Percentiles rank a stretch among this genome's conserved stretches.
phyloP scores from a whole-genome alignment of 768 basidiomycete species.

The Lactifluus pinguis region DNA sequence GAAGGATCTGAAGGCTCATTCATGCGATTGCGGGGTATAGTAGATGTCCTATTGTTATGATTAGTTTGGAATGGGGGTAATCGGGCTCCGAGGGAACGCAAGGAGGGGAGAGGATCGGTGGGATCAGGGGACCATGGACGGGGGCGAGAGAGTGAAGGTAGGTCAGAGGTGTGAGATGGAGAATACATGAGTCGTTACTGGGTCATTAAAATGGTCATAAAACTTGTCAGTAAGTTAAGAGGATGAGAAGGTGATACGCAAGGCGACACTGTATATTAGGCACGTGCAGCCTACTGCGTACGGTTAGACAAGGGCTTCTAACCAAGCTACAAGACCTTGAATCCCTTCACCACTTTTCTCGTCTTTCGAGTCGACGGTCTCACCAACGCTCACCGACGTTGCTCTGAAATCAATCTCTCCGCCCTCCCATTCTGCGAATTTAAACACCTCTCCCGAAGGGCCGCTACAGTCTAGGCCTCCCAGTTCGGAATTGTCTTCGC shows the following conservation, averaged over 20 bases:
- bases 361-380: constrained; percentile 19
- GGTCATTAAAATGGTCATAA: constrained; percentile 9
- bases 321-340: background rate
- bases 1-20: constrained; percentile 54
- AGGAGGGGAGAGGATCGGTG: constrained; percentile 35
- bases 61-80: constrained; percentile 19
- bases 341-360: constrained; percentile 27
- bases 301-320: background rate
- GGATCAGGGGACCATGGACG: constrained; percentile 61
- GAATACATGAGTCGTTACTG: constrained; percentile 32
- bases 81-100: constrained; percentile 15
- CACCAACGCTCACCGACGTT: constrained; percentile 39
- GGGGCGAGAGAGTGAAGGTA: constrained; percentile 41
- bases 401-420: constrained; percentile 66
- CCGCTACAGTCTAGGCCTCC: constrained; percentile 68
- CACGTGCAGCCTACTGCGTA: constrained; percentile 3
- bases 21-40: constrained; percentile 8
- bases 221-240: background rate
- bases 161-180: constrained; percentile 35
- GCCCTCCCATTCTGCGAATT: constrained; percentile 76
- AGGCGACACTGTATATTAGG: background rate
- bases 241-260: too few relatives aligned
- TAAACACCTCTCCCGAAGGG: constrained; percentile 46
- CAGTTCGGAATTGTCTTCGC: constrained; percentile 41
- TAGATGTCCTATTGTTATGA: constrained; percentile 19